These are phyloP conservation scores for Salix arbutifolia DNA, from an alignment of 345 rosid species.

Conservation along the genomic window DNA sequence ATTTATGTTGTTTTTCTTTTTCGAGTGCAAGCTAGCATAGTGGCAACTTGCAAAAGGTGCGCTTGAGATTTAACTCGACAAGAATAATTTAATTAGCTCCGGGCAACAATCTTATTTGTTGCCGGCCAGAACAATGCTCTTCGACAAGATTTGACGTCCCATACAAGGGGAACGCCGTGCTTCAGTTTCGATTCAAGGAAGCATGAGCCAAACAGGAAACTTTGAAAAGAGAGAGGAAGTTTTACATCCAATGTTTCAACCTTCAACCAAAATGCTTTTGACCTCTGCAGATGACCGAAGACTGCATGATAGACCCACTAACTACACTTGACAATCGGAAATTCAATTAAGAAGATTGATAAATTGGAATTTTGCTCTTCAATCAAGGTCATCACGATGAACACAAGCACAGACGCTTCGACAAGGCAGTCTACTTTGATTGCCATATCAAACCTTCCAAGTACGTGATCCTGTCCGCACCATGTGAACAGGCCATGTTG, in stretches of 20 bases:
- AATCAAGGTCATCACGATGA: not conserved
- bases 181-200: not conserved
- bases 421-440: not conserved
- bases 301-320: not conserved
- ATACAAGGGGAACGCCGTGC: not conserved
- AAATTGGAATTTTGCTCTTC: not conserved
- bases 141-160: not conserved
- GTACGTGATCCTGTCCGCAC: not conserved
- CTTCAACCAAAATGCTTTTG: not conserved
- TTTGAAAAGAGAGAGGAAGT: not conserved
- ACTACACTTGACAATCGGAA: not conserved
- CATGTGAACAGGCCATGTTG: not conserved
- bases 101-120: not conserved
- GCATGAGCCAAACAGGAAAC: not conserved
- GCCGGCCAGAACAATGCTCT: not conserved
- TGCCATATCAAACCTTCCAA: slow-evolving; percentile 13
- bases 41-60: not conserved
- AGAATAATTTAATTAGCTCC: not conserved
- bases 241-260: not conserved
- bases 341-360: not conserved
- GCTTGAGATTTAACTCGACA: not conserved
- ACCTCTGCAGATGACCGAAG: not conserved
- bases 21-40: not conserved
- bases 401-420: not conserved
- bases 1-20: not conserved